Evolutionary conservation across 306 rosid species (phyloP).

Genomic region (Dalbergia oliveri): DNA sequence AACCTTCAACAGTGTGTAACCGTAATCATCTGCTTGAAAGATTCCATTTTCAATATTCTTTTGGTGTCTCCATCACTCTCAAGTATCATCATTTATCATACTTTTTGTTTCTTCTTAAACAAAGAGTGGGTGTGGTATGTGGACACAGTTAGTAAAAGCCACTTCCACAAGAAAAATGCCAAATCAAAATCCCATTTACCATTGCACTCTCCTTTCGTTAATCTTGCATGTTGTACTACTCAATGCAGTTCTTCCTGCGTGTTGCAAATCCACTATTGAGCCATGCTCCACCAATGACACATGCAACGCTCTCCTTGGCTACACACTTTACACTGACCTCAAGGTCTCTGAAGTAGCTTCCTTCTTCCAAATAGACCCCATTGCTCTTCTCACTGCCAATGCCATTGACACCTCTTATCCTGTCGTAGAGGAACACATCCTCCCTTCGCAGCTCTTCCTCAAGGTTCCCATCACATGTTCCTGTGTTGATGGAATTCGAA

Average conservation of each 20-base stretch:
- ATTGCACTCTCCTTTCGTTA: slow-evolving; percentile 33
- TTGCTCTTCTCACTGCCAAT: slow-evolving; percentile 75
- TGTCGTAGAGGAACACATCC: slow-evolving; percentile 79
- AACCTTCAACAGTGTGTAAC: neutral
- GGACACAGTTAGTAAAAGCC: neutral
- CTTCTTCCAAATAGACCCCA: slow-evolving; percentile 77
- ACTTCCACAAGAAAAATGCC: slow-evolving; percentile 44
- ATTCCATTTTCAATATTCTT: neutral
- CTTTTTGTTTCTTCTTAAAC: neutral
- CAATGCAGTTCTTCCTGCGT: slow-evolving; percentile 54
- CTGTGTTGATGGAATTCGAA: slow-evolving; percentile 85
- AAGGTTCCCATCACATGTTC: slow-evolving; percentile 74
- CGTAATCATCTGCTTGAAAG: no score
- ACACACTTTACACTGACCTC: slow-evolving; percentile 82
- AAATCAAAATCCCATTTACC: slow-evolving; percentile 35
- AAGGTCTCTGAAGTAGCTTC: slow-evolving; percentile 84
- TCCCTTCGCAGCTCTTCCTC: slow-evolving; percentile 76
- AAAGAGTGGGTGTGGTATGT: slow-evolving; percentile 1
- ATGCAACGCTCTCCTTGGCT: slow-evolving; percentile 78
- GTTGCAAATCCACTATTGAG: slow-evolving; percentile 78
- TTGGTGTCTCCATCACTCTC: neutral
- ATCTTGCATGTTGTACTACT: slow-evolving; percentile 23
- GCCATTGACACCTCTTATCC: slow-evolving; percentile 82
- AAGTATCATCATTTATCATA: neutral
- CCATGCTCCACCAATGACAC: slow-evolving; percentile 73